Percentiles rank a stretch among this genome's conserved stretches.
Conservation (phyloP, 2,329 filamentous ascomycete genomes). For the Aspergillus thermomutatus region DNA sequence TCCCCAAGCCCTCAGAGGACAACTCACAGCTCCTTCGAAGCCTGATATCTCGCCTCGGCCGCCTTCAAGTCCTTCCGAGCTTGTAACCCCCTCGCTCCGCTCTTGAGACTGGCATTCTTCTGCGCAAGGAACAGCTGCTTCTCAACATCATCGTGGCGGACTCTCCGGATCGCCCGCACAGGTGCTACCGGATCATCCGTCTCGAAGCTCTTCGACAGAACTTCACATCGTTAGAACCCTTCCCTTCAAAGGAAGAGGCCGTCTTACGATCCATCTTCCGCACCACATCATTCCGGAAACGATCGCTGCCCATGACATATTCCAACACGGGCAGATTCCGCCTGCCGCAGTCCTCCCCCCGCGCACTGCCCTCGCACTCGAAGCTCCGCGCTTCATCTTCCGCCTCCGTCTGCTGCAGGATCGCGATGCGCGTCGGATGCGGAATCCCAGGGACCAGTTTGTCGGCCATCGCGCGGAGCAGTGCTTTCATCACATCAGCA, state of each 20-base stretch:
- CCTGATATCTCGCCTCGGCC: slow-evolving; percentile 64
- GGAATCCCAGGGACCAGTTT: slow-evolving; percentile 76
- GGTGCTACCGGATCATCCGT: slow-evolving; percentile 55
- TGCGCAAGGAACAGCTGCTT: slow-evolving; percentile 65
- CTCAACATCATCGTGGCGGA: slow-evolving; percentile 62
- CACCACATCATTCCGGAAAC: slow-evolving; percentile 51
- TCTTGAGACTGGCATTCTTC: slow-evolving; percentile 70
- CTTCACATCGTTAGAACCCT: slow-evolving; percentile 24
- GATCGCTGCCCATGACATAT: slow-evolving; percentile 59
- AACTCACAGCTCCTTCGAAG: slow-evolving; percentile 52
- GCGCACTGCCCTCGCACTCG: background rate
- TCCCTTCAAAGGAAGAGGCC: background rate
- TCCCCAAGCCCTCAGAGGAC: background rate
- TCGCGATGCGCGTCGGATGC: slow-evolving; percentile 60
- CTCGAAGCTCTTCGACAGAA: slow-evolving; percentile 60
- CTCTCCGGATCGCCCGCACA: slow-evolving; percentile 57
- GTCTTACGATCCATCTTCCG: slow-evolving; percentile 58
- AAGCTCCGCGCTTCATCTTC: slow-evolving; percentile 1
- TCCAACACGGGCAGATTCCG: slow-evolving; percentile 56
- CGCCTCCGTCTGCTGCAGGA: slow-evolving; percentile 64
- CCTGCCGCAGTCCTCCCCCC: background rate
- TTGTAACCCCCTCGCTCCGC: slow-evolving; percentile 70
- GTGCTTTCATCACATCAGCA: slow-evolving; percentile 44
- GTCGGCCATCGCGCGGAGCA: slow-evolving; percentile 71
- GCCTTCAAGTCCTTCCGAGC: slow-evolving; percentile 71